phyloP scores from a whole-genome alignment of 2,329 filamentous ascomycete species.

The Penicillium sp. region DNA sequence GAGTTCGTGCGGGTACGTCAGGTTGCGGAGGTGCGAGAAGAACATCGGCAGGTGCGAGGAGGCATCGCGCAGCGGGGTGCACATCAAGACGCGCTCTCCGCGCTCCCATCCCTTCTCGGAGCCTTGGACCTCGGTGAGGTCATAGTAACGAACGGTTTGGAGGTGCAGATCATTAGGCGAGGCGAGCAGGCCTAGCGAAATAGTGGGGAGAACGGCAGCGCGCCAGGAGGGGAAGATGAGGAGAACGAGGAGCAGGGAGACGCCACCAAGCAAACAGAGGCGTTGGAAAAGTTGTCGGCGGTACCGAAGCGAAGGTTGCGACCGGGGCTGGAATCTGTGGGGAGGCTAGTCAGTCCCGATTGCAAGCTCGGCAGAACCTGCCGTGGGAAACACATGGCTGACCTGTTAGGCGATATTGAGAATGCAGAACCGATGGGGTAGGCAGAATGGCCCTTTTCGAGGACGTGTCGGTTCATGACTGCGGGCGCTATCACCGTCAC shows the following conservation, averaged over 20 bases:
- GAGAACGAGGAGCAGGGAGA: slow-evolving; percentile 65
- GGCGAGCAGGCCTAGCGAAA: slow-evolving; percentile 71
- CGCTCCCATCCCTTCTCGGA: slow-evolving; percentile 93
- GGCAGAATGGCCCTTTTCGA: slow-evolving; percentile 71
- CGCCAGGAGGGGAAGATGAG: slow-evolving; percentile 75
- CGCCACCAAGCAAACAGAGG: slow-evolving; percentile 58
- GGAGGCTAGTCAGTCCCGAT: slow-evolving; percentile 9
- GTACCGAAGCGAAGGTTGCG: slow-evolving; percentile 71
- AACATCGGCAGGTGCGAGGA: slow-evolving; percentile 94
- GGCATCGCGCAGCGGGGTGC: slow-evolving; percentile 90
- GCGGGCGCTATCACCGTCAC: slow-evolving; percentile 21
- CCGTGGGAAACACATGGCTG: slow-evolving; percentile 27
- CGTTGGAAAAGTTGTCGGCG: slow-evolving; percentile 73
- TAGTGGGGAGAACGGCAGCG: slow-evolving; percentile 60
- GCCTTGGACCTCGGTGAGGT: slow-evolving; percentile 86
- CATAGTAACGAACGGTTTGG: slow-evolving; percentile 96
- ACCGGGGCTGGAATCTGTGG: slow-evolving; percentile 78
- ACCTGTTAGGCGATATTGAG: slow-evolving; percentile 89
- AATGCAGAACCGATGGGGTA: slow-evolving; percentile 76
- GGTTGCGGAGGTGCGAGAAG: slow-evolving; percentile 94
- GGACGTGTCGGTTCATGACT: slow-evolving; percentile 87
- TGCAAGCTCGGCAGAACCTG: background rate
- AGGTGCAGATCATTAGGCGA: slow-evolving; percentile 72
- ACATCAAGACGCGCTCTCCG: slow-evolving; percentile 91
- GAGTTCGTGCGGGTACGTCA: slow-evolving; percentile 95